These are phyloP conservation scores for Pholiota adiposa DNA, from an alignment of 1,284 basidiomycete species.

Conservation along the genomic window DNA sequence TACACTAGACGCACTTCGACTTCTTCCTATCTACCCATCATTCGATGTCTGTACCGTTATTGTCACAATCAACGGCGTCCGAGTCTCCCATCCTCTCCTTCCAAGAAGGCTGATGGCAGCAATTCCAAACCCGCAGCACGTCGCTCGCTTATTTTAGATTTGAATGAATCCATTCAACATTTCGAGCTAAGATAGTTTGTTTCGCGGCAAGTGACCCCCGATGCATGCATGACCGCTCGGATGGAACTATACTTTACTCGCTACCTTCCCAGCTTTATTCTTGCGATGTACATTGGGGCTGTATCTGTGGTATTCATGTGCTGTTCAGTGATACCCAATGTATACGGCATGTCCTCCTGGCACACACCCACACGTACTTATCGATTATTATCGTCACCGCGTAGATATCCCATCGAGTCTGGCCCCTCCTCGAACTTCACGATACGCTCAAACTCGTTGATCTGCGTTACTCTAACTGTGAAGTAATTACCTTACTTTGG, in stretches of 20 bases:
- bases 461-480: background rate
- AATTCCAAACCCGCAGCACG: background rate
- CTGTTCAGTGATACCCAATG: background rate
- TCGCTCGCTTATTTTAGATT: background rate
- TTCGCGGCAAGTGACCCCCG: background rate
- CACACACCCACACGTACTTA: too few relatives aligned
- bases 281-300: background rate
- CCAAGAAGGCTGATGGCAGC: background rate
- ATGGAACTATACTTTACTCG: background rate
- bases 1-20: slow-evolving; percentile 4
- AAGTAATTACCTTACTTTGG: background rate
- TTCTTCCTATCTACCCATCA: background rate
- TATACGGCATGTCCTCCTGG: background rate
- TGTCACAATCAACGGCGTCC: background rate
- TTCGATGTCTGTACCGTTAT: slow-evolving; percentile 12
- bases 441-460: background rate
- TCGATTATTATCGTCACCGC: too few relatives aligned
- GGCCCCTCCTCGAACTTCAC: too few relatives aligned
- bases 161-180: background rate
- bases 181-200: background rate
- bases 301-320: background rate
- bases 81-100: background rate
- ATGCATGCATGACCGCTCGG: background rate
- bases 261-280: background rate
- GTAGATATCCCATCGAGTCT: too few relatives aligned